Percentiles rank a stretch among this genome's conserved stretches.
phyloP scores from a whole-genome alignment of 2,329 filamentous ascomycete species.

The Ascochyta pisi region DNA sequence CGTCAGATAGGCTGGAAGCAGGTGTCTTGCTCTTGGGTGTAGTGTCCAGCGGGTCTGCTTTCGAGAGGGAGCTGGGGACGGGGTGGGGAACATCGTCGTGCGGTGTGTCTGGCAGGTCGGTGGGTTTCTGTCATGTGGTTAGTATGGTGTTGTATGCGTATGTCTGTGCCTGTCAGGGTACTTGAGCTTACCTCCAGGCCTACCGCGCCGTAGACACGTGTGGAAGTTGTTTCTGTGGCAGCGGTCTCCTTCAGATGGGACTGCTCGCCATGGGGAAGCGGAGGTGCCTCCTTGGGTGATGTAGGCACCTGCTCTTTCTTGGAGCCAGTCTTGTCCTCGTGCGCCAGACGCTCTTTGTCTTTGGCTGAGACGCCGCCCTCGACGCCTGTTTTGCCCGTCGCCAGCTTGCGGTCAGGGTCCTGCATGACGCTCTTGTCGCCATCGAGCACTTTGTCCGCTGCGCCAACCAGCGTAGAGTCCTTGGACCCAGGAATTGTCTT shows the following conservation, averaged over 20 bases:
- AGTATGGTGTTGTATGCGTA: constrained; percentile 3
- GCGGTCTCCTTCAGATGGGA: constrained; percentile 57
- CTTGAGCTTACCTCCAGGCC: constrained; percentile 45
- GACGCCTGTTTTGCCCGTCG: constrained; percentile 87
- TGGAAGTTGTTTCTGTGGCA: constrained; percentile 16
- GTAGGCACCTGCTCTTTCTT: constrained; percentile 78
- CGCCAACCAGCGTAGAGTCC: constrained; percentile 41
- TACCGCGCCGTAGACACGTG: constrained; percentile 43
- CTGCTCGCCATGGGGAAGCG: constrained; percentile 80
- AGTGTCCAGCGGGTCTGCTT: constrained; percentile 63
- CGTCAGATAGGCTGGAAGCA: constrained; percentile 44
- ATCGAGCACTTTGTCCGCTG: constrained; percentile 54
- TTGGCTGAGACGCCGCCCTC: constrained; percentile 91
- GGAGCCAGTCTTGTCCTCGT: constrained; percentile 70
- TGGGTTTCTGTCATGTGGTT: constrained; percentile 69
- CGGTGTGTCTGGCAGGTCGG: constrained; percentile 78
- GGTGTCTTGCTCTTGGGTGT: constrained; percentile 34
- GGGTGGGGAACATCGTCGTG: constrained; percentile 73
- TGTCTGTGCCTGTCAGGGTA: background rate
- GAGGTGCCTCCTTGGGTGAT: constrained; percentile 83
- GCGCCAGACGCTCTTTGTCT: constrained; percentile 73
- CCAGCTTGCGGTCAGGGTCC: constrained; percentile 75
- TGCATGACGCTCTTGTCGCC: constrained; percentile 87
- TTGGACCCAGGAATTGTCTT: constrained; percentile 29
- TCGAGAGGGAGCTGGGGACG: constrained; percentile 67